Evolutionary conservation across 2,329 filamentous ascomycete species (phyloP), one percentile per base, ranked within the genome.

Genomic region (Penicillium aurantiogriseum): DNA sequence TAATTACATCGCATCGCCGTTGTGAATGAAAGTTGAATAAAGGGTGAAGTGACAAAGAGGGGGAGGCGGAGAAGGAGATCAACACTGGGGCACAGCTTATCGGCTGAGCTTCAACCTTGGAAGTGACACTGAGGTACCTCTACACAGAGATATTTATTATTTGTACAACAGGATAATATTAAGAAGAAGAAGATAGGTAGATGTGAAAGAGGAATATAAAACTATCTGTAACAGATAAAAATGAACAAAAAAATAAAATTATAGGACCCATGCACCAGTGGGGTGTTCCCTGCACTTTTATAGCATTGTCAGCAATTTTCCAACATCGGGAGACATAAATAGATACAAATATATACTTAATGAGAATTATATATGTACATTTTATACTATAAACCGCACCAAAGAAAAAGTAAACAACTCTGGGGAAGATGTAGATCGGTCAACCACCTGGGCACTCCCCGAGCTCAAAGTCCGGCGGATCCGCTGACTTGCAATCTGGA

Each of bases 1-100:
- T 50, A 62, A 65, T 71, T 66, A 73, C 71, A 74, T 72, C 62
- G 69, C 64, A 73, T 67, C 65, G 59, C 63, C 57, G 60, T 43
- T 15, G n/a, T 38, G 27, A 31, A 54, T 49, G 52, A 38, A 39
- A 44, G 46, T 58, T 53, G 56, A 45, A 42, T 19, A 42, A 51
- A 56, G 43, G 45, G 49, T 43, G 36, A 54, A 29, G 48, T 48
- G 42, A 53, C 50, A 58, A 65, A 53, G 63, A 52, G 67, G 69
- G 61, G 56, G 21, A 53, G 53, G 54, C 61, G 60, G 59, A 59
- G 54, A 51, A 51, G 53, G 59, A 51, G 59, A 67, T 59, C 58
- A 58, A 61, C 64, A 57, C 62, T 40, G 54, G 54, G 49, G 48
- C 43, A 46, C 42, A 51, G 54, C 54, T 53, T 57, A 57, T 56